phyloP scores from a whole-genome alignment of 2,329 filamentous ascomycete species.

The Exophiala dermatitidis region DNA sequence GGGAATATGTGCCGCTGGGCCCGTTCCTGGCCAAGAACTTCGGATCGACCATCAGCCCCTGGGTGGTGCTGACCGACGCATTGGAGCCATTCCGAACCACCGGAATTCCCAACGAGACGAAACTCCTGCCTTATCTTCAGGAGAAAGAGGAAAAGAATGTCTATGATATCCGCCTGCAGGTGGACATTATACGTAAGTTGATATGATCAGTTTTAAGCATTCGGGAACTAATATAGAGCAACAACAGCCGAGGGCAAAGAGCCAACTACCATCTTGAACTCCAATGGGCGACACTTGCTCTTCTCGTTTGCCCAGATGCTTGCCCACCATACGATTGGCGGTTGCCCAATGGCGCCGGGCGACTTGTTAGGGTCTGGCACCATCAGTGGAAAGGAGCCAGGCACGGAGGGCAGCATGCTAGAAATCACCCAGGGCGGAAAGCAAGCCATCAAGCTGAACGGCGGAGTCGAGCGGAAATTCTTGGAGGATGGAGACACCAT shows the following conservation, averaged over 20 bases:
- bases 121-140: constrained; percentile 56
- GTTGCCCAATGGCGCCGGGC: constrained; percentile 65
- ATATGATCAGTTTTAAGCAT: too few relatives aligned
- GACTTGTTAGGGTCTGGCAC: constrained; percentile 74
- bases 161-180: constrained; percentile 62
- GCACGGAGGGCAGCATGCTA: constrained; percentile 60
- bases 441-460: constrained; percentile 51
- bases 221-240: not conserved
- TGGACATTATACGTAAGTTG: constrained; percentile 54
- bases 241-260: constrained; percentile 37
- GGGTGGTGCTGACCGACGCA: constrained; percentile 71
- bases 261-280: constrained; percentile 53
- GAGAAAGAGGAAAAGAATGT: constrained; percentile 53
- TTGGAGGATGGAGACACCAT: constrained; percentile 68
- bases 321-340: constrained; percentile 68
- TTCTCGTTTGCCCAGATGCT: constrained; percentile 81
- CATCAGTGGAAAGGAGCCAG: constrained; percentile 58
- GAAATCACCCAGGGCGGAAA: constrained; percentile 68
- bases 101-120: constrained; percentile 49
- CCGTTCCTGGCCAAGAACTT: constrained; percentile 84
- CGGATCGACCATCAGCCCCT: constrained; percentile 66
- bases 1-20: constrained; percentile 76
- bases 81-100: constrained; percentile 58
- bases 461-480: constrained; percentile 62
- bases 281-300: constrained; percentile 60